Evolutionary conservation across 2,329 filamentous ascomycete species (phyloP), one percentile per base, ranked within the genome.

Genomic region (Ambrosiella xylebori): DNA sequence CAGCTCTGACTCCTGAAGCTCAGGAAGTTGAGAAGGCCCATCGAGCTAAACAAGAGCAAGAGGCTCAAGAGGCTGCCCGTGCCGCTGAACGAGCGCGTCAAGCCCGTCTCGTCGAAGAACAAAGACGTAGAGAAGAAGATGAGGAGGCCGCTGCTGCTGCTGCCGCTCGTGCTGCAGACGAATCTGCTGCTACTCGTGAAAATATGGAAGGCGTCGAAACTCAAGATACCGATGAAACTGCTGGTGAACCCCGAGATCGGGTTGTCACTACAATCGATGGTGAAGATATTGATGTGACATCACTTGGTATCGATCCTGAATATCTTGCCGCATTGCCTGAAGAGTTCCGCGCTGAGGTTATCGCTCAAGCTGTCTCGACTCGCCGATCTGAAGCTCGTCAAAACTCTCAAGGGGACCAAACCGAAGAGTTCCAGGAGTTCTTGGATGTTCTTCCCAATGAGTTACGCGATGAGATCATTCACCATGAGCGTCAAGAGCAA

Each of bases 311-410:
- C 64, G 93, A 98, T 67, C 80, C 86, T 13, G 90, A 95, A 59
- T 98, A 96, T 69, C 80, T 98, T 6, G 88, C 93, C 60, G 94
- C 91, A n/a, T 74, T 98, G n/a, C 93, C 93, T 0, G 93, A 98
- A 64, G 94, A 98, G 61, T 83, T 97, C 66, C 80, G 93, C 51
- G 91, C 97, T 69, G 93, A 98, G 68, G 93, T 98, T 54, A 87
- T 98, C 63, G 88, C 94, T 68, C 84, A 90, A 62, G 89, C 95
- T 60, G 80, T 95, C 62, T 88, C 86, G 56, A 83, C 88, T 63
- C 81, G 91, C 63, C 82, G 91, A 62, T 85, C 85, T 7, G 82
- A 93, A 68, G 87, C 88, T 47, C 70, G 84, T 67, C 71, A 81
- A 68, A 81, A 80, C 19, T 77, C 79, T 35, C 79, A 81, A 15